Evolutionary conservation across 2,329 filamentous ascomycete species (phyloP).

Genomic region (Diaporthe australafricana): DNA sequence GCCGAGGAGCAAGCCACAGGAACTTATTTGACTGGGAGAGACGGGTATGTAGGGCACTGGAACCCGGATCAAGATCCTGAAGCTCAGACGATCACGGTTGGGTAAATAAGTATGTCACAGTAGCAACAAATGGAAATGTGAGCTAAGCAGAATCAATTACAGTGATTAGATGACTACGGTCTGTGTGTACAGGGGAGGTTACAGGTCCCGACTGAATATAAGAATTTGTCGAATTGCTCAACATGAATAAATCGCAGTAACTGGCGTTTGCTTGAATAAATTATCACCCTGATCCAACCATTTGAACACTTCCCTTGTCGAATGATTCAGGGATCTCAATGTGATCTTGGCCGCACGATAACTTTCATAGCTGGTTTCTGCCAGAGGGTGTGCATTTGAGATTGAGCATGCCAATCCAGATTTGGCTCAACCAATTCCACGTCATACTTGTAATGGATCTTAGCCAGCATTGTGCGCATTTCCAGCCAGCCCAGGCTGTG

Average conservation of each 20-base stretch:
- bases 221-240: too few species aligned
- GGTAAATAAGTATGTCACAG: too few species aligned
- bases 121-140: too few species aligned
- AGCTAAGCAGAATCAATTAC: too few species aligned
- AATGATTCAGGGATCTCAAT: not conserved
- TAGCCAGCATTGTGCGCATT: slow-evolving; percentile 18
- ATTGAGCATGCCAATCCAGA: slow-evolving; percentile 28
- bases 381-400: slow-evolving; percentile 30
- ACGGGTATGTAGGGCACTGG: slow-evolving; percentile 15
- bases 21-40: slow-evolving; percentile 13
- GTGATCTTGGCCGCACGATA: not conserved
- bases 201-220: too few species aligned
- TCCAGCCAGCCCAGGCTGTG: slow-evolving; percentile 29
- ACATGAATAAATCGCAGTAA: too few species aligned
- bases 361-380: slow-evolving; percentile 16
- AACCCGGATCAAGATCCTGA: slow-evolving; percentile 5
- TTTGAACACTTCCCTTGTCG: too few species aligned
- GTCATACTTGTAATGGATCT: slow-evolving; percentile 23
- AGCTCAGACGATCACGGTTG: not conserved
- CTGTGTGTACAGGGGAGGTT: too few species aligned
- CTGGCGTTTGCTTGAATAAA: not conserved
- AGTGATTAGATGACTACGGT: too few species aligned
- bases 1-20: slow-evolving; percentile 8
- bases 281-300: not conserved
- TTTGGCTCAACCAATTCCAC: not conserved